A percentile compares a stretch with the other conserved stretches of the same genome.
Evolutionary conservation across 106 monocot species (phyloP).

Genomic region (Dioscorea zingiberensis): DNA sequence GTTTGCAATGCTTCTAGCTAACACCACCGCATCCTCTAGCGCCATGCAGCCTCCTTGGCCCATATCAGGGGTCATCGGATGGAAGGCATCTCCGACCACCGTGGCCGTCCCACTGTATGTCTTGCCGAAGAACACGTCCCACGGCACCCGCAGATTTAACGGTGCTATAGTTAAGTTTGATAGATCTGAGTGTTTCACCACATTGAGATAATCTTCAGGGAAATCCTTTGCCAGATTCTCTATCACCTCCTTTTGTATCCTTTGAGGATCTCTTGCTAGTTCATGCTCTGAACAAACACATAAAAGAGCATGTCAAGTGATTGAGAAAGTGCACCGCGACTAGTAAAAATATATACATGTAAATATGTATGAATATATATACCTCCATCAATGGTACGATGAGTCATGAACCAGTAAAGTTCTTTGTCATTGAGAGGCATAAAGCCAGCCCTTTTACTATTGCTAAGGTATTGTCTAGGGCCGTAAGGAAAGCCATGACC

Average conservation of each 20-base stretch:
- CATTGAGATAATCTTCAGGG: slow-evolving; percentile 8
- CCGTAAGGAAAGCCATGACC: slow-evolving; percentile 17
- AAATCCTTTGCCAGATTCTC: slow-evolving; percentile 14
- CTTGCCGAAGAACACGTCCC: slow-evolving; percentile 18
- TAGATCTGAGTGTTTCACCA: slow-evolving; percentile 8
- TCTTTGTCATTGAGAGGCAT: slow-evolving; percentile 33
- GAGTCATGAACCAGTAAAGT: slow-evolving; percentile 37
- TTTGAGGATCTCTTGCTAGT: slow-evolving; percentile 14
- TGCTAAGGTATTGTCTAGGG: slow-evolving; percentile 8
- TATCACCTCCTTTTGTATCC: slow-evolving; percentile 12
- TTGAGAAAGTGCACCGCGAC: neutral
- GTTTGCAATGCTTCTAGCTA: slow-evolving; percentile 4
- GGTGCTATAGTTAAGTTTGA: slow-evolving; percentile 17
- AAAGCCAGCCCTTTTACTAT: slow-evolving; percentile 24
- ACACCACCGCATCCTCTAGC: slow-evolving; percentile 34
- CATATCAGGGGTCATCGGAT: slow-evolving; percentile 30
- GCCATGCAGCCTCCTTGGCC: slow-evolving; percentile 26
- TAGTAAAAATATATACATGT: neutral
- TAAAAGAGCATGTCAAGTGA: neutral
- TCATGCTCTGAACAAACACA: slow-evolving; percentile 10
- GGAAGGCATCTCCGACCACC: slow-evolving; percentile 34
- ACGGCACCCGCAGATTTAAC: slow-evolving; percentile 21
- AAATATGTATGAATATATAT: neutral
- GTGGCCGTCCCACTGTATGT: slow-evolving; percentile 7
- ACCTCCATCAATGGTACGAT: slow-evolving; percentile 16